Conservation (phyloP, 2,329 filamentous ascomycete species). For the Drechslerella coelobrocha region DNA sequence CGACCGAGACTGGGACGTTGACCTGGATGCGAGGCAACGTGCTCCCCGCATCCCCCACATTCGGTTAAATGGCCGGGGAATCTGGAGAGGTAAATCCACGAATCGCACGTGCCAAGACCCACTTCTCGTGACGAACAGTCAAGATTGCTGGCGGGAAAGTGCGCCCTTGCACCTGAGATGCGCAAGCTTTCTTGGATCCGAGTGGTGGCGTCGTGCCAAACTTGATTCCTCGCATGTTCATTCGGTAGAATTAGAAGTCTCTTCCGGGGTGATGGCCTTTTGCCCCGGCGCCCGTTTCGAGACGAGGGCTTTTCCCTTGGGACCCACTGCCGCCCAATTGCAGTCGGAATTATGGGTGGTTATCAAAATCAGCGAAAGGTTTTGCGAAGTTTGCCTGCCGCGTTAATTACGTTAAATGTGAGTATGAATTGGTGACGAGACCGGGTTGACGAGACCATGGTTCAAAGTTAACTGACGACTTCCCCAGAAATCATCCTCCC, state of each 20-base stretch:
- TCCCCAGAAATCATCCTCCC: constrained; percentile 28
- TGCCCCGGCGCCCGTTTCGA: constrained; percentile 11
- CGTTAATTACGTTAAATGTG: too few species aligned
- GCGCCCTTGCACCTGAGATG: background rate
- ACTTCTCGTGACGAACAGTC: background rate
- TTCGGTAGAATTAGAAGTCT: background rate
- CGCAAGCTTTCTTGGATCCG: background rate
- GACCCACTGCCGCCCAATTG: background rate
- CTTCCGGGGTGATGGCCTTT: background rate
- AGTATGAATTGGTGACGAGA: too few species aligned
- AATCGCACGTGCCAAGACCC: constrained; percentile 40
- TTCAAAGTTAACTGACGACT: background rate
- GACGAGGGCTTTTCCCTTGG: constrained; percentile 4
- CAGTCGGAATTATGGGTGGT: background rate
- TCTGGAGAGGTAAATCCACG: constrained; percentile 43
- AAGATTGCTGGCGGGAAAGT: background rate
- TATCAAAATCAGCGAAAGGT: background rate
- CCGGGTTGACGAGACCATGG: too few species aligned
- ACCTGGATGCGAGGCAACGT: constrained; percentile 20
- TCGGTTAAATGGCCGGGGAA: constrained; percentile 36
- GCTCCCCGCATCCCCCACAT: constrained; percentile 40
- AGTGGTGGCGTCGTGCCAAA: background rate
- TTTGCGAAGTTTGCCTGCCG: too few species aligned
- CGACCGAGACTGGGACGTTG: constrained; percentile 7
- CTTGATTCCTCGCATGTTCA: constrained; percentile 1